Conservation (phyloP, 345 rosid genomes). For the Hypericum androsaemum region DNA sequence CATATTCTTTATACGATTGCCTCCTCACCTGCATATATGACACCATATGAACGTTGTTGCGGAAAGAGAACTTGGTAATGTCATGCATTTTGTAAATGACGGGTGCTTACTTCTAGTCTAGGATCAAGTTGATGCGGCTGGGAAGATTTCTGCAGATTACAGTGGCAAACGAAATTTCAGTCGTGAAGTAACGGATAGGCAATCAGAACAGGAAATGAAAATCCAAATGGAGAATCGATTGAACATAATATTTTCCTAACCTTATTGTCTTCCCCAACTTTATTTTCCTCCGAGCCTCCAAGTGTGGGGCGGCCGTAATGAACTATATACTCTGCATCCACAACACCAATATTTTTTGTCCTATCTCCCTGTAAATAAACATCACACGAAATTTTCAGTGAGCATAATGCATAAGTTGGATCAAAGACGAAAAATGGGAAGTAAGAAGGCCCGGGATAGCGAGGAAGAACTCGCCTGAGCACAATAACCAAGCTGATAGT, state of each 20-base stretch:
- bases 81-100: neutral
- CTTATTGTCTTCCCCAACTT: constrained; percentile 21
- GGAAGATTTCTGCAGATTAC: constrained; percentile 21
- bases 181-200: neutral
- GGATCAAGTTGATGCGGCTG: constrained; percentile 24
- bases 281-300: constrained; percentile 24
- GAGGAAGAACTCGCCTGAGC: constrained; percentile 6
- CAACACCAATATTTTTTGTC: constrained; percentile 44
- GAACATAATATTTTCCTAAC: no score
- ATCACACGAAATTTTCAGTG: no score
- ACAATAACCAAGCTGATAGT: constrained; percentile 58
- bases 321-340: constrained; percentile 55
- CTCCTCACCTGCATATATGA: constrained; percentile 42
- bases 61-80: neutral
- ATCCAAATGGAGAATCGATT: no score
- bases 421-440: no score
- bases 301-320: constrained; percentile 58
- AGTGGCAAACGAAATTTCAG: neutral
- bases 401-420: no score
- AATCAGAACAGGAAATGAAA: neutral
- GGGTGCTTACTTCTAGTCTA: constrained; percentile 39
- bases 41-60: neutral
- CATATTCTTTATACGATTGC: constrained; percentile 41
- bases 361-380: constrained; percentile 43
- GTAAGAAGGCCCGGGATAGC: no score